Conservation (phyloP, 805 yeast species). For the Pichia insulana region DNA sequence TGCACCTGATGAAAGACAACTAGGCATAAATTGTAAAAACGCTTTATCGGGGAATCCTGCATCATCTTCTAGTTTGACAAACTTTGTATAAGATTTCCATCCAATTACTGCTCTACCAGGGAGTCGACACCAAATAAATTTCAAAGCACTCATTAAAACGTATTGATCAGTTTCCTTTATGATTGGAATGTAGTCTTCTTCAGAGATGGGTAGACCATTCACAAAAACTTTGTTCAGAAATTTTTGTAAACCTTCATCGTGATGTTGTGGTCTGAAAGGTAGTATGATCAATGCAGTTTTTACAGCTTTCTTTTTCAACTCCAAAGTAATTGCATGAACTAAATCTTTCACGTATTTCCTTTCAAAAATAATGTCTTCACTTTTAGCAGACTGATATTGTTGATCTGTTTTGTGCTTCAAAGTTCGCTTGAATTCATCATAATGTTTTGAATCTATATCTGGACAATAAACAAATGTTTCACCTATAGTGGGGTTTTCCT, state of each 20-base stretch:
- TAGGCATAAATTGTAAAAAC: constrained; percentile 76
- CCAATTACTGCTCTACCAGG: constrained; percentile 76
- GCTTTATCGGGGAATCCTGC: constrained; percentile 63
- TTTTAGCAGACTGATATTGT: constrained; percentile 16
- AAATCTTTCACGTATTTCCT: constrained; percentile 59
- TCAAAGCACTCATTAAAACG: constrained; percentile 64
- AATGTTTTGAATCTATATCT: constrained; percentile 5
- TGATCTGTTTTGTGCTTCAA: constrained; percentile 25
- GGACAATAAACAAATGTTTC: constrained; percentile 28
- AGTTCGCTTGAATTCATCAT: constrained; percentile 21
- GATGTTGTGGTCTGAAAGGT: constrained; percentile 67
- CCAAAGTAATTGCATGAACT: constrained; percentile 63
- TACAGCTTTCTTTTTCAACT: constrained; percentile 60
- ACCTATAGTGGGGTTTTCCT: neutral
- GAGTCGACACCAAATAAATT: constrained; percentile 80
- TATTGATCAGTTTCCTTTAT: constrained; percentile 53
- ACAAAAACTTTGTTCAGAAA: constrained; percentile 47
- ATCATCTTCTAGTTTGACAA: constrained; percentile 54
- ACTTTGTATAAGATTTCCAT: constrained; percentile 74
- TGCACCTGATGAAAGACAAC: constrained; percentile 70
- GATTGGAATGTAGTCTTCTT: constrained; percentile 31
- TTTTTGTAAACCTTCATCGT: constrained; percentile 48
- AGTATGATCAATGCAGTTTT: constrained; percentile 66
- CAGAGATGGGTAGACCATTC: constrained; percentile 38
- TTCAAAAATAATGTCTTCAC: constrained; percentile 37